phyloP scores from a whole-genome alignment of 352 stramenopile species.

The Phytophthora fragariae region DNA sequence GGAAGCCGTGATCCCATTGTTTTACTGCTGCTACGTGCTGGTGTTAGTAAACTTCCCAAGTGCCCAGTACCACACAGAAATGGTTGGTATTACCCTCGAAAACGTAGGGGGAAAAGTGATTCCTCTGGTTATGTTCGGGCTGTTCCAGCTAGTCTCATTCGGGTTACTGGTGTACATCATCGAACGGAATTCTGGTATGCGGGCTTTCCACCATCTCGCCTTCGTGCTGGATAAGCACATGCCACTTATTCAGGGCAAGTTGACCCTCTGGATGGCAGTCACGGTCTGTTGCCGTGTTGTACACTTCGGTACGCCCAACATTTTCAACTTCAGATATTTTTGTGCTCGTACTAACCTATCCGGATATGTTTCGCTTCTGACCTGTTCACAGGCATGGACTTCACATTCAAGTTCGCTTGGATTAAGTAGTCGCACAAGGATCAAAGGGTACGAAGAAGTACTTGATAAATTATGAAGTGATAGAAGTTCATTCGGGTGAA shows the following conservation, averaged over 20 bases:
- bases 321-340: not conserved
- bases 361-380: not conserved
- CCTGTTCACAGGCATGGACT: not conserved
- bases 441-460: not conserved
- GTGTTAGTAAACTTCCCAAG: constrained; percentile 30
- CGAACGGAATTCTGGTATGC: constrained; percentile 14
- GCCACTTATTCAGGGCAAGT: constrained; percentile 29
- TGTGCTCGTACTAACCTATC: not conserved
- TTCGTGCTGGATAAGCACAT: constrained; percentile 40
- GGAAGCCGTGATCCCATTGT: constrained; percentile 38
- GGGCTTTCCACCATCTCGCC: constrained; percentile 27
- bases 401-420: constrained; percentile 1
- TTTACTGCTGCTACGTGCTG: constrained; percentile 29
- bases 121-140: constrained; percentile 21
- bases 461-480: too few relatives aligned
- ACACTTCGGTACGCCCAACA: not conserved
- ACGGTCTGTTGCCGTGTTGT: constrained; percentile 17
- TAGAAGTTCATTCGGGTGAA: too few relatives aligned
- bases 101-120: not conserved
- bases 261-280: constrained; percentile 37
- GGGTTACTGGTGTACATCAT: constrained; percentile 19
- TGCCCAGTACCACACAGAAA: constrained; percentile 9
- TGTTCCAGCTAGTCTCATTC: constrained; percentile 31
- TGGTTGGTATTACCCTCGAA: constrained; percentile 2
- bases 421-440: not conserved